Evolutionary conservation across 23 red algal species (phyloP), one percentile per base, ranked within the genome.

Genomic region (Gracilaria gracilis): DNA sequence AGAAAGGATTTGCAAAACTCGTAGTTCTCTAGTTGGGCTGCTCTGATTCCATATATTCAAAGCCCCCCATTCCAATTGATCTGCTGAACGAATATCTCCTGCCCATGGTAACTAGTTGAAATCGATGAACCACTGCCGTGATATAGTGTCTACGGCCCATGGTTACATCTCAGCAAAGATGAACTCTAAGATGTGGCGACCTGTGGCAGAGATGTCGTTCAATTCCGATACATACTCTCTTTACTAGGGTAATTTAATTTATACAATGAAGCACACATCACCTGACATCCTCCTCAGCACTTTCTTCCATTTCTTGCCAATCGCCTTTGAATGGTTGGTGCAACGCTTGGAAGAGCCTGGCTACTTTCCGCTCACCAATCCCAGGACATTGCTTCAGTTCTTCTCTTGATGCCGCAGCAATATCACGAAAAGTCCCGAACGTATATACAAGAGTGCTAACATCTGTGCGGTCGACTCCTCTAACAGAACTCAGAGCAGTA

Each of bases 381-480:
- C 93, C 93, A 42, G 93, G 93, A 75, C 79, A 84, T 38, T 53
- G 47, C 24, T 85, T 55, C 35, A 95, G 39, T 32, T 95, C 89
- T 77, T 82, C 61, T 35, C 75, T 47, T 39, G 79, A 79, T 9
- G 89, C 90, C 5, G 28, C 28, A 0, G 83, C 84, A 83, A 93
- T 71, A 31, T 81, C 62, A 58, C 85, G 76, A 27, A 95, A 69
- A 32, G 38, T 91, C 1, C 94, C 94, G 71, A 98, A 95, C 38
- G 84, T 84, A 67, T 61, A 82, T 28, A 85, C 90, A 23, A 98
- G 81, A 28, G 89, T 90, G 47, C 73, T 54, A 19, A 93, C 96
- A 50, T 98, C 93, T n/a, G 88, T 93, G 62, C 92, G 90, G 75
- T 95, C 95, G 35, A 98, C 84, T 8, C 93, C 82, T 31, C 85